A percentile compares a stretch with the other conserved stretches of the same genome.
phyloP scores from a whole-genome alignment of 345 rosid genomes.

The Salix udensis region DNA sequence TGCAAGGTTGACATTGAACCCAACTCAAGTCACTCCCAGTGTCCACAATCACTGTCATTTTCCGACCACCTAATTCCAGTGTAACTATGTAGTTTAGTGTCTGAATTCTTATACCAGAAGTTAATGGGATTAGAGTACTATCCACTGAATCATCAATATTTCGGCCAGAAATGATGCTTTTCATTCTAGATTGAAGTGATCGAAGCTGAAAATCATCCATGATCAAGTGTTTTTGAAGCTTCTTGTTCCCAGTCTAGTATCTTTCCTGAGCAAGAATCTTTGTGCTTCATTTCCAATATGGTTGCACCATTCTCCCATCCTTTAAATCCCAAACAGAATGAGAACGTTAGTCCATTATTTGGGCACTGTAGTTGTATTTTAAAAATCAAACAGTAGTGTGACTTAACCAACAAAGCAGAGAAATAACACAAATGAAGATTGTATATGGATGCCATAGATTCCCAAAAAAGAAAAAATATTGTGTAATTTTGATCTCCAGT shows the following conservation, averaged over 20 bases:
- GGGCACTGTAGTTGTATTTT: background rate
- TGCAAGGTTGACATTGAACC: conserved; percentile 93
- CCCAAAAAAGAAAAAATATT: background rate
- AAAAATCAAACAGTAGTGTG: background rate
- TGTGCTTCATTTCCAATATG: conserved; percentile 73
- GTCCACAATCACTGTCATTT: conserved; percentile 69
- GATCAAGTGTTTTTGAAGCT: conserved; percentile 44
- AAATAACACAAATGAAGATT: background rate
- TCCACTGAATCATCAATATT: conserved; percentile 22
- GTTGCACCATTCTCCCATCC: conserved; percentile 52
- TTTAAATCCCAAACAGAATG: conserved; percentile 13
- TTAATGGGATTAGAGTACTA: conserved; percentile 43
- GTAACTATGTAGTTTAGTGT: conserved; percentile 74
- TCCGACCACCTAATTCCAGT: conserved; percentile 49
- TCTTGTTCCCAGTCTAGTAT: conserved; percentile 54
- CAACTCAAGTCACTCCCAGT: conserved; percentile 95
- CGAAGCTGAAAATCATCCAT: conserved; percentile 51
- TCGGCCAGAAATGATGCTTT: conserved; percentile 17
- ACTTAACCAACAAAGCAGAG: background rate
- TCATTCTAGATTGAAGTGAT: conserved; percentile 51
- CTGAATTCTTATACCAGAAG: conserved; percentile 59
- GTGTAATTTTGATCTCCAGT: background rate
- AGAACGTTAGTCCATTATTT: background rate
- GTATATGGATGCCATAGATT: background rate
- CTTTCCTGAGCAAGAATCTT: conserved; percentile 47